Evolutionary conservation across 306 rosid genomes (phyloP), one percentile per base, ranked within the genome.

Genomic region (Biancaea sappan): DNA sequence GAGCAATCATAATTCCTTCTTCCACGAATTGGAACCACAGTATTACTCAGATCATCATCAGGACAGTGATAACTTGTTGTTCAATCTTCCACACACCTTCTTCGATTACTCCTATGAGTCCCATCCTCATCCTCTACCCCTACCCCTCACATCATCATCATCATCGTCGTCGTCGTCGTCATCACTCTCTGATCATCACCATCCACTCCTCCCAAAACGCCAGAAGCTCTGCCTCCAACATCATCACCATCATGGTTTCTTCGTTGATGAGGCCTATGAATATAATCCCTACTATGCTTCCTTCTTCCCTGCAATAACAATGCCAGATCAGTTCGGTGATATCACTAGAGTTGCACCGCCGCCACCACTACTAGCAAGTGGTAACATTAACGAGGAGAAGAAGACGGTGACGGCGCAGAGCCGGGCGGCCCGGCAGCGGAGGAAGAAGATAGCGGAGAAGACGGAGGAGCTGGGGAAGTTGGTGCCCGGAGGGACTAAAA

Each of bases 401-500:
- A 60, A 1, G 32, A 52, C 6, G 1, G 61, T 89, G 56, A 88
- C 98, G 0, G 48, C 85, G 0, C 98, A 91, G 74, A 91, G 97
- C 38, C 51, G 88, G 0, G 96, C 95, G 0, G 98, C 98, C 0
- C 68, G 98, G 8, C 90, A 90, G 67, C 87, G 97, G 84, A 87
- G 98, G 79, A 91, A 92, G 44, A 91, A 61, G 83, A 90, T 94
- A 21, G 77, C 89, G 1, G 94, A 88, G 68, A 94, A 90, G 78
- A 94, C 95, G 0, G 88, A 77, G 48, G 96, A 91, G 82, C 90
- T 94, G 6, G 96, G 95, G 10, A 92, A 80, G 78, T 72, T 89
- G 73, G 80, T 91, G 11, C 95, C 98, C 0, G 91, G 96, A 12
- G 97, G 93, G 4, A 73, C 47, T 25, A 91, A 87, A 81, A 86